Evolutionary conservation across 495 filamentous ascomycete species (phyloP).

Genomic region (Rhypophila decipiens): DNA sequence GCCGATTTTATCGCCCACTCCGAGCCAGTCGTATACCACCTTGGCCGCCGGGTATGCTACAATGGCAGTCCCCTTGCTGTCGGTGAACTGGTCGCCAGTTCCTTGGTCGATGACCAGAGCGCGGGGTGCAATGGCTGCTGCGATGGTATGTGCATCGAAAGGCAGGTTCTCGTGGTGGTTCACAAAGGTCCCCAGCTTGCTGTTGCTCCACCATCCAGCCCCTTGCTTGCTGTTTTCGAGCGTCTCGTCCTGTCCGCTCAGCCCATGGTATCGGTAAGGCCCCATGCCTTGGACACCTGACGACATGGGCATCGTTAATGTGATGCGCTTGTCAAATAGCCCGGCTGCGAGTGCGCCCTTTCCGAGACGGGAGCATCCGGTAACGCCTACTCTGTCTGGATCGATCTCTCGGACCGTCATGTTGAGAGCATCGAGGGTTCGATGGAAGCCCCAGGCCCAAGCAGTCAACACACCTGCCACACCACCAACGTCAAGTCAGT

Average conservation of each 20-base stretch:
- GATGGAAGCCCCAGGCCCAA: constrained; percentile 51
- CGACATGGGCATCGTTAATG: constrained; percentile 51
- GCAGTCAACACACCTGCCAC: constrained; percentile 45
- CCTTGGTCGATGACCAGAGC: constrained; percentile 47
- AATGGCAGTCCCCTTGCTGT: constrained; percentile 45
- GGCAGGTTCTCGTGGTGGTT: constrained; percentile 43
- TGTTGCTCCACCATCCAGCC: constrained; percentile 47
- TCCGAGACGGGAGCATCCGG: constrained; percentile 46
- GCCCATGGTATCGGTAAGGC: constrained; percentile 44
- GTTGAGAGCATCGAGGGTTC: constrained; percentile 45
- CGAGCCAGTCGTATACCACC: constrained; percentile 47
- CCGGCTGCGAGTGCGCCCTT: constrained; percentile 47
- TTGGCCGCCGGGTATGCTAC: constrained; percentile 47
- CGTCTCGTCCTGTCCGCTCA: constrained; percentile 49
- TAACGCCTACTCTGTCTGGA: constrained; percentile 40
- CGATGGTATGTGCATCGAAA: constrained; percentile 49
- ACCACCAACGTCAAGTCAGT: too few species aligned
- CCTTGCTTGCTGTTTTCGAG: constrained; percentile 51
- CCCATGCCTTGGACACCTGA: constrained; percentile 47
- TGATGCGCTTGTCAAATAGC: constrained; percentile 46
- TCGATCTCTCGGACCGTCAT: constrained; percentile 45
- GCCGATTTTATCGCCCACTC: constrained; percentile 39
- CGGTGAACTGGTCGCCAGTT: constrained; percentile 41
- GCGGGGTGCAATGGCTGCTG: constrained; percentile 46
- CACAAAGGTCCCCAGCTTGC: constrained; percentile 41